phyloP scores from a whole-genome alignment of 495 filamentous ascomycete genomes.

The Penicillium bovifimosum region DNA sequence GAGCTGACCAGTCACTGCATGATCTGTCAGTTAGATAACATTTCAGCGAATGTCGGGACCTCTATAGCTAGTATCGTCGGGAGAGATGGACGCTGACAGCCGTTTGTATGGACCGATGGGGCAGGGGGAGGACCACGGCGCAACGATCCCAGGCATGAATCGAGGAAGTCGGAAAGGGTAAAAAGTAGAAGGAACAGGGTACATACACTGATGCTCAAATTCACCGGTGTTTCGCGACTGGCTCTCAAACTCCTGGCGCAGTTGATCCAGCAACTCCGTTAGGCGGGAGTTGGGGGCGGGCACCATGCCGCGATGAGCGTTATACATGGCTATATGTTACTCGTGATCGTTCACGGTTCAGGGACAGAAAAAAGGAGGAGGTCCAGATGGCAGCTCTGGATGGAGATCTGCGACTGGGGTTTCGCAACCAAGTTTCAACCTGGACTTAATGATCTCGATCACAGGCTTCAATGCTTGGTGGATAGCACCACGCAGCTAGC shows the following conservation, averaged over 20 bases:
- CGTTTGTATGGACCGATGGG: not conserved
- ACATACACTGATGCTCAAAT: conserved; percentile 88
- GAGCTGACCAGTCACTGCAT: conserved; percentile 73
- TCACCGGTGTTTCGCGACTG: conserved; percentile 70
- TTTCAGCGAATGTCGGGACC: conserved; percentile 26
- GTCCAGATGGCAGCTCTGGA: not conserved
- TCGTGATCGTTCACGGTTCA: not conserved
- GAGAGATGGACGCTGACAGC: conserved; percentile 10
- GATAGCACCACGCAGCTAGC: conserved; percentile 25
- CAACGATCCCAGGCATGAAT: not conserved
- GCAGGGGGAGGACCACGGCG: not conserved
- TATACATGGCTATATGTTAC: conserved; percentile 63
- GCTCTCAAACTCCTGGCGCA: conserved; percentile 84
- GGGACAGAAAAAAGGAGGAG: not conserved
- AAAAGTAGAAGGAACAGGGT: conserved; percentile 7
- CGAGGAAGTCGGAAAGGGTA: not conserved
- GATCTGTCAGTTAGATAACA: conserved; percentile 28
- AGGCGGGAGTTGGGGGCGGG: conserved; percentile 69
- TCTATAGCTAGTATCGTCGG: conserved; percentile 13
- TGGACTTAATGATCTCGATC: conserved; percentile 14
- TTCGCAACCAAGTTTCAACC: conserved; percentile 7
- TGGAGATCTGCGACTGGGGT: conserved; percentile 12
- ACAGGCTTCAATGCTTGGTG: conserved; percentile 25
- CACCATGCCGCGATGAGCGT: conserved; percentile 78
- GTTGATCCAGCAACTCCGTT: conserved; percentile 83